phyloP scores from a whole-genome alignment of 495 filamentous ascomycete species.

The Achaetomiella virescens region DNA sequence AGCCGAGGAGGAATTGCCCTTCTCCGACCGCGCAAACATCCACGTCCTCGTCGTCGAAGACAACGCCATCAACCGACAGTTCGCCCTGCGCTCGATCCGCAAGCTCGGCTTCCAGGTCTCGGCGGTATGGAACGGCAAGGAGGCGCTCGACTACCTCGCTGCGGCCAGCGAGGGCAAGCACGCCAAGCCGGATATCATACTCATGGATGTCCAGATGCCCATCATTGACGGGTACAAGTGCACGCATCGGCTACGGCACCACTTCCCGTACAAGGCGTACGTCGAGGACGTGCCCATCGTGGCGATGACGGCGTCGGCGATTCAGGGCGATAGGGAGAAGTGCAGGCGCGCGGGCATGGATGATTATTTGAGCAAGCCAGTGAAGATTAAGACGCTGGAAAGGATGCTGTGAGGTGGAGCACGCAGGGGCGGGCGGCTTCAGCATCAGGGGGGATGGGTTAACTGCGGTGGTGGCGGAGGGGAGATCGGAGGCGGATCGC shows the following conservation, averaged over 20 bases:
- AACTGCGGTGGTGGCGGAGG: background rate
- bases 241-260: conserved; percentile 62
- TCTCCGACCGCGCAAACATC: conserved; percentile 46
- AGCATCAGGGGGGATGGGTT: too few species aligned
- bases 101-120: conserved; percentile 69
- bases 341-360: conserved; percentile 75
- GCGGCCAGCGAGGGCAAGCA: conserved; percentile 32
- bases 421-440: background rate
- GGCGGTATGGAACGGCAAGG: conserved; percentile 68
- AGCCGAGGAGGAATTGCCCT: conserved; percentile 35
- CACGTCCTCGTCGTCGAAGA: conserved; percentile 74
- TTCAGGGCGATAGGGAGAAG: conserved; percentile 75
- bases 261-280: conserved; percentile 48
- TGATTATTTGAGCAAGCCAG: conserved; percentile 67
- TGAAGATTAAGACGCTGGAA: conserved; percentile 61
- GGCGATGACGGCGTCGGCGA: conserved; percentile 76
- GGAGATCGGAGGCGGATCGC: too few species aligned
- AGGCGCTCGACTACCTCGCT: conserved; percentile 63
- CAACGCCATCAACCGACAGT: conserved; percentile 74
- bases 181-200: conserved; percentile 63
- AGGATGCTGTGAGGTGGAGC: conserved; percentile 62
- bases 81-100: conserved; percentile 64
- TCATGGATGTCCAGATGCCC: conserved; percentile 88
- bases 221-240: conserved; percentile 73
- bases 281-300: conserved; percentile 61